Percentiles rank a stretch among this genome's conserved stretches.
Evolutionary conservation across 176 grass and related monocot species (phyloP).

Genomic region (Raddia guianensis): DNA sequence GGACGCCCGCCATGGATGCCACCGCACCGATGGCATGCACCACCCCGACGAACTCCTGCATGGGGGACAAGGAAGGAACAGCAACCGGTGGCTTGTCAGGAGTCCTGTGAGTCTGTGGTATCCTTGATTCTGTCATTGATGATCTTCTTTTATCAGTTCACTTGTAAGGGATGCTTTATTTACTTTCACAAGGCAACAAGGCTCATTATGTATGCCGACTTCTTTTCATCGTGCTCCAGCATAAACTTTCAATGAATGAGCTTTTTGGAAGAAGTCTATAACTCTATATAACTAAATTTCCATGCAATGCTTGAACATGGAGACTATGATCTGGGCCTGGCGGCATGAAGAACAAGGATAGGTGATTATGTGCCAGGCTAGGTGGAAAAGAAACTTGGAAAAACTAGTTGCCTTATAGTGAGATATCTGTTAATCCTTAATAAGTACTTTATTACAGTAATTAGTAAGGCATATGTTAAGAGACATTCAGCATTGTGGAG

Average conservation of each 20-base stretch:
- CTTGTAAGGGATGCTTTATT: neutral
- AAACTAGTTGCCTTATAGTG: conserved; percentile 17
- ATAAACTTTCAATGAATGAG: neutral
- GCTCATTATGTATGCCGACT: neutral
- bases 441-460: too few relatives aligned
- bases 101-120: too few relatives aligned
- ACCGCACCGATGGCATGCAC: conserved; percentile 79
- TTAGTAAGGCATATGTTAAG: conserved; percentile 21
- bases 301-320: conserved; percentile 3
- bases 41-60: conserved; percentile 81
- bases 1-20: conserved; percentile 80
- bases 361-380: neutral
- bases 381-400: neutral
- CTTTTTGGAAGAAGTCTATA: neutral
- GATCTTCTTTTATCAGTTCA: neutral
- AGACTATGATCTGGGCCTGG: neutral
- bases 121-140: neutral
- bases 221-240: neutral
- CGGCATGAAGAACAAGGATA: neutral
- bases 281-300: neutral
- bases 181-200: neutral
- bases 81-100: neutral
- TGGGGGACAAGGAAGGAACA: neutral
- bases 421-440: conserved; percentile 9
- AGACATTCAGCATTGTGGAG: conserved; percentile 28